phyloP scores from a whole-genome alignment of 306 rosid genomes.

The Fragaria ananassa region DNA sequence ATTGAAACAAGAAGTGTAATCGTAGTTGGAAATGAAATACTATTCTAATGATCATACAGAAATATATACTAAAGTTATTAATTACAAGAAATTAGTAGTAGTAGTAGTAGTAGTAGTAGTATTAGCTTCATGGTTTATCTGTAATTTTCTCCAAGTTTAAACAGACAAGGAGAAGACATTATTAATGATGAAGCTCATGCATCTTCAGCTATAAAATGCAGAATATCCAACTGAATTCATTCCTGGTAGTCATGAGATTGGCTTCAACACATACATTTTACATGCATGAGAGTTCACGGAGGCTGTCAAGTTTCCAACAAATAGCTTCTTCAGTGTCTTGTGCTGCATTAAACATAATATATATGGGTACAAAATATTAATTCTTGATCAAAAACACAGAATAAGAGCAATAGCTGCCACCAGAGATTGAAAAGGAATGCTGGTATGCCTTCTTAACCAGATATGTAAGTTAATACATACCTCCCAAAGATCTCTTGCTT shows the following conservation, averaged over 20 bases:
- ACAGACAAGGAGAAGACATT: not conserved
- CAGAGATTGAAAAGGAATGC: not conserved
- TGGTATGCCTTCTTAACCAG: not conserved
- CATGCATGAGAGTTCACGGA: conserved; percentile 58
- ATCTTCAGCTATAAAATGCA: not conserved
- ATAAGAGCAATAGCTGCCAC: not conserved
- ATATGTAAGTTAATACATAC: conserved; percentile 22
- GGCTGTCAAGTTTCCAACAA: conserved; percentile 57
- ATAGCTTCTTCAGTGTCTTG: conserved; percentile 50
- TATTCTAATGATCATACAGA: too few species aligned
- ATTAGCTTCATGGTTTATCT: too few species aligned
- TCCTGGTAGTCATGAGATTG: conserved; percentile 24
- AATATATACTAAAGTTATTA: too few species aligned
- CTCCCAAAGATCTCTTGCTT: conserved; percentile 96
- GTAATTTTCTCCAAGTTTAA: not conserved
- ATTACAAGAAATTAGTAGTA: too few species aligned
- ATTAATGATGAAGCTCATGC: not conserved
- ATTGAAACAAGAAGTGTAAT: too few species aligned
- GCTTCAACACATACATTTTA: conserved; percentile 73
- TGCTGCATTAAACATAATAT: conserved; percentile 48
- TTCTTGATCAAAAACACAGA: not conserved
- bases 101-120: too few species aligned
- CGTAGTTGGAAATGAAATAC: too few species aligned
- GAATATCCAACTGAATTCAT: not conserved
- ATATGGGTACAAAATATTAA: not conserved